Evolutionary conservation across 768 basidiomycete genomes (phyloP).

Genomic region (Tricholoma bakamatsutake): DNA sequence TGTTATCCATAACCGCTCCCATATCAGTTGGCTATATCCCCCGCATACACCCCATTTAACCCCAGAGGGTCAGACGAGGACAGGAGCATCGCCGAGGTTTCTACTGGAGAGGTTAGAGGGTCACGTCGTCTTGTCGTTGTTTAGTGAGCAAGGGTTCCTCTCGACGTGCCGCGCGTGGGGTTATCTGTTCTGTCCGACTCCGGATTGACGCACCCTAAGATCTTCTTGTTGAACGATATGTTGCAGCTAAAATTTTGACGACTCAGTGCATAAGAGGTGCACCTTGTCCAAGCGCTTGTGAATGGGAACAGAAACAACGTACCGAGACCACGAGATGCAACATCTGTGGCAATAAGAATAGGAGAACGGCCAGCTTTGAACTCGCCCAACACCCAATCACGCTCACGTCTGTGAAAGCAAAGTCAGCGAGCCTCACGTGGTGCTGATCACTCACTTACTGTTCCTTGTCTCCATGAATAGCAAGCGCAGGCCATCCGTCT

Average conservation of each 20-base stretch:
- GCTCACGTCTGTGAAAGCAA: constrained; percentile 65
- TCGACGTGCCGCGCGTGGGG: constrained; percentile 9
- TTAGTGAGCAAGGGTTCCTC: neutral
- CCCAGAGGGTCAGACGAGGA: neutral
- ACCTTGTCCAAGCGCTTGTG: constrained; percentile 41
- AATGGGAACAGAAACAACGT: constrained; percentile 51
- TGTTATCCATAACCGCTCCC: constrained; percentile 35
- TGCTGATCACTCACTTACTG: constrained; percentile 51
- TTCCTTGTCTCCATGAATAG: constrained; percentile 99
- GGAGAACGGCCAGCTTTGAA: constrained; percentile 98
- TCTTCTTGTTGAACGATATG: constrained; percentile 2
- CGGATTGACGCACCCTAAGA: constrained; percentile 6
- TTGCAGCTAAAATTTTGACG: constrained; percentile 5
- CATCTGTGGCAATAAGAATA: constrained; percentile 97
- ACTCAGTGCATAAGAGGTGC: constrained; percentile 17
- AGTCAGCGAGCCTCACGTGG: neutral
- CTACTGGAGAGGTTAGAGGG: neutral
- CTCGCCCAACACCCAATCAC: constrained; percentile 98
- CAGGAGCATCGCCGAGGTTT: neutral
- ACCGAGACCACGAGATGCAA: constrained; percentile 99
- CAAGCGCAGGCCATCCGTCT: constrained; percentile 99
- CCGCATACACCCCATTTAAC: neutral
- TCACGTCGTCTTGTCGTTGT: neutral
- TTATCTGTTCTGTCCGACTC: constrained; percentile 7
- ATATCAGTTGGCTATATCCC: neutral